Evolutionary conservation across 1,139 yeast species (phyloP).

Genomic region (Tardiomyces depauwii): DNA sequence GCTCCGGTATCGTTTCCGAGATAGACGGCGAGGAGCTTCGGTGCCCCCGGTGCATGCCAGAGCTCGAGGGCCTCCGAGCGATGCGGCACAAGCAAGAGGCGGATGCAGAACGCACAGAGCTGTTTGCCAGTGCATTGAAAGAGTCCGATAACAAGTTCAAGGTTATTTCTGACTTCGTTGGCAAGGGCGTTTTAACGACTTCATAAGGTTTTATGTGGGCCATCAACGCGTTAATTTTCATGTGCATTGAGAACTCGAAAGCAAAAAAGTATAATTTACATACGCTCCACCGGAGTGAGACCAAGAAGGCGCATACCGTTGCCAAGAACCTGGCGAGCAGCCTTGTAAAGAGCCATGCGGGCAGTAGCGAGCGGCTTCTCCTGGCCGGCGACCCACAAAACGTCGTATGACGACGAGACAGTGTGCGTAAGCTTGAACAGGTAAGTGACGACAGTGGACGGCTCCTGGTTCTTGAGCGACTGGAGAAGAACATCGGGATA

Average conservation of each 20-base stretch:
- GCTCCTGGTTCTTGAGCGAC: conserved; percentile 80
- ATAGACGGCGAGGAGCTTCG: conserved; percentile 24
- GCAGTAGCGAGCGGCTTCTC: conserved; percentile 79
- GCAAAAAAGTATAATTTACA: conserved; percentile 36
- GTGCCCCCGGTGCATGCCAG: conserved; percentile 69
- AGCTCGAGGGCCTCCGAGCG: conserved; percentile 53
- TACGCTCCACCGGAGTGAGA: conserved; percentile 95
- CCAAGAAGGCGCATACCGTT: conserved; percentile 91
- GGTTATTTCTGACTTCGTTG: conserved; percentile 69
- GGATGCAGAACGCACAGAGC: conserved; percentile 48
- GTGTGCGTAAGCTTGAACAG: conserved; percentile 85
- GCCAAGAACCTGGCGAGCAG: conserved; percentile 82
- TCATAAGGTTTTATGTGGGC: background rate
- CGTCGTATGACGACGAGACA: conserved; percentile 91
- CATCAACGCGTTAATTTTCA: background rate
- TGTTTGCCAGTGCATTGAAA: conserved; percentile 48
- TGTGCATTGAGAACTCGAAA: background rate
- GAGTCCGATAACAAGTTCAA: conserved; percentile 60
- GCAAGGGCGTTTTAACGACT: conserved; percentile 47
- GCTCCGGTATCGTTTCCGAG: background rate
- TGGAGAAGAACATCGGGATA: conserved; percentile 86
- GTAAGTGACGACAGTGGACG: conserved; percentile 90
- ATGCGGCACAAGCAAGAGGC: conserved; percentile 51
- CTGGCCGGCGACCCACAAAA: conserved; percentile 97
- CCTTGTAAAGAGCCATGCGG: conserved; percentile 81